Conservation (phyloP, 257 asterid genomes). For the Nicotiana obtusifolia region DNA sequence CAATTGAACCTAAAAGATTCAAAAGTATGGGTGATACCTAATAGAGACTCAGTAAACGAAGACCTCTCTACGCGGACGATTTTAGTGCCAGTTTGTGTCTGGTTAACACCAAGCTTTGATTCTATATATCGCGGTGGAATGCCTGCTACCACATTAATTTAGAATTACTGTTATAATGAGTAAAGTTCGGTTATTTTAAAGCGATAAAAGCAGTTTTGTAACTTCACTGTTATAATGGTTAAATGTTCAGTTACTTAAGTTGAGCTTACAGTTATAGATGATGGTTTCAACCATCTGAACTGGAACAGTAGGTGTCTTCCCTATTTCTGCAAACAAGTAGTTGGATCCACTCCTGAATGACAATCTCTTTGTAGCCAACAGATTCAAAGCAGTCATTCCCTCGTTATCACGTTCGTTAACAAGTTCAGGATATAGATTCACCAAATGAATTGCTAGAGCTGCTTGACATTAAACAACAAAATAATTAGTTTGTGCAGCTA, state of each 20-base stretch:
- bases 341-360: conserved; percentile 14
- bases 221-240: too few species aligned
- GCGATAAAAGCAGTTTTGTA: not conserved
- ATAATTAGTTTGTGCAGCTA: not conserved
- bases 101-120: not conserved
- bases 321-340: conserved; percentile 4
- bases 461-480: not conserved
- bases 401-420: not conserved
- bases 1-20: not conserved
- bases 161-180: not conserved
- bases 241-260: too few species aligned
- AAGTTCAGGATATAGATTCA: conserved; percentile 8
- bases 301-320: not conserved
- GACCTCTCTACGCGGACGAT: not conserved
- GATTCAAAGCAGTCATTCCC: conserved; percentile 4
- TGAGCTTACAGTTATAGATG: not conserved
- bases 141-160: not conserved
- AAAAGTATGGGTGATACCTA: not conserved
- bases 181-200: not conserved
- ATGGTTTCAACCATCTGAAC: conserved; percentile 4
- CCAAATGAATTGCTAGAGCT: conserved; percentile 12
- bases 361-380: conserved; percentile 7
- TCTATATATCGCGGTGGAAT: conserved; percentile 1
- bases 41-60: not conserved
- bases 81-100: not conserved